Evolutionary conservation across 768 basidiomycete genomes (phyloP), one percentile per base, ranked within the genome.

Genomic region (Lentinus tigrinus): DNA sequence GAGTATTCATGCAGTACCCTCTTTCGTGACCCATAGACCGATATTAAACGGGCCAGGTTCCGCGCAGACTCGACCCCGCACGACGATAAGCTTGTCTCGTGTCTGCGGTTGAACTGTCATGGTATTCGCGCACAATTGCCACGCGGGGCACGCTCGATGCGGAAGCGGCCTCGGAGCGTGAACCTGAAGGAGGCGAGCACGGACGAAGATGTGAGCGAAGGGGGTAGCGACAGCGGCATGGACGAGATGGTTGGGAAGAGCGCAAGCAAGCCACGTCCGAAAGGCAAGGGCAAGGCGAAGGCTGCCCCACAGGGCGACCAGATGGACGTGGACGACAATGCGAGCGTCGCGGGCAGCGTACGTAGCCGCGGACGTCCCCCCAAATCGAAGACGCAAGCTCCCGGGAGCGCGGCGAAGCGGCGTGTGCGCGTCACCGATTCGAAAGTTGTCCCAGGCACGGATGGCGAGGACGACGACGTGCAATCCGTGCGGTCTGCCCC

Each of bases 1-100:
- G 1, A 19, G 2, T 14, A 31, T 58, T 36, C 19, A 1, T 40
- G 13, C 10, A 11, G 37, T 16, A 21, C 3, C n/a, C 36, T 47
- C 19, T 27, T 6, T 5, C 3, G 2, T 23, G 9, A 47, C 28
- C 7, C 13, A 37, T 58, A 91, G 89, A 87, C 82, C 1, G 91
- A 92, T 64, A 53, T 72, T 38, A 91, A 82, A 72, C 88, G 91
- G 44, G 91, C 91, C 0, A 79, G 89, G 5, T 93, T 91, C 75
- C 83, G 89, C 49, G 83, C 85, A 5, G 91, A 93, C 70, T 87
- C 91, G 16, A 85, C 86, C 1, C 71, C 75, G 2, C 72, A 79
- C 28, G 75, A 88, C 58, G 91, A 93, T 67, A 91, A 85, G 68
- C 79, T 92, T 54, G 71, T 72, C 1, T 81, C 87, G 0, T 93